Evolutionary conservation across 805 yeast genomes (phyloP), one percentile per base, ranked within the genome.

Genomic region (Suhomyces canberraensis): DNA sequence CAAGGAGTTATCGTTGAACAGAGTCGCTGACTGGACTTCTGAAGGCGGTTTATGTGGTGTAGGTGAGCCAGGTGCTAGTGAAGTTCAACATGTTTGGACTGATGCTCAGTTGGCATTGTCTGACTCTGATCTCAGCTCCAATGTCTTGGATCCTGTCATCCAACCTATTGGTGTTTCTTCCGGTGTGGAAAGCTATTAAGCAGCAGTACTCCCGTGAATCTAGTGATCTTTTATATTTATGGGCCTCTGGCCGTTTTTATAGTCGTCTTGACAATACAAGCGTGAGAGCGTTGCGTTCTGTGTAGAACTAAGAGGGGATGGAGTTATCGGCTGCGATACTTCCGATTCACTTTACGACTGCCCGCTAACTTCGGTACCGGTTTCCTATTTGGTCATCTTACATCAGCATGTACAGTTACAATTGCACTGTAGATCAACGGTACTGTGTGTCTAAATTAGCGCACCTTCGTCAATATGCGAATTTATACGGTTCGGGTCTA

Each of bases 1-100:
- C 70, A 71, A 69, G 28, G 83, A 82, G 45, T 72, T 93, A 60
- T 73, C 71, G 42, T 75, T 91, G 59, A 80, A 81, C 61, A 81
- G 93, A 58, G 79, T 81, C 32, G 55, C 69, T 33, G 91, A 86
- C 54, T 87, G 97, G 90, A 80, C 75, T 43, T 61, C 64, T 16
- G 66, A 67, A 43, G 98, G 97, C 46, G 96, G 97, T n/a, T 78
- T 81, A 48, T 83, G 95, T 56, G 95, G 95, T 37, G 95, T 89
- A 47, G 96, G 96, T 42, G 79, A 71, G 25, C 60, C 66, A 22
- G 62, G 64, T 13, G 66, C 66, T 15, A 56, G 58, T 20, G 49
- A 58, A 3, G 74, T 76, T 36, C 66, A 75, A 45, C 90, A 88
- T 50, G 69, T 91, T 50, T 93, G 98, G 98, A 87, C 96, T 33